Evolutionary conservation across 495 filamentous ascomycete genomes (phyloP).

Genomic region (Trypethelium eluteriae): DNA sequence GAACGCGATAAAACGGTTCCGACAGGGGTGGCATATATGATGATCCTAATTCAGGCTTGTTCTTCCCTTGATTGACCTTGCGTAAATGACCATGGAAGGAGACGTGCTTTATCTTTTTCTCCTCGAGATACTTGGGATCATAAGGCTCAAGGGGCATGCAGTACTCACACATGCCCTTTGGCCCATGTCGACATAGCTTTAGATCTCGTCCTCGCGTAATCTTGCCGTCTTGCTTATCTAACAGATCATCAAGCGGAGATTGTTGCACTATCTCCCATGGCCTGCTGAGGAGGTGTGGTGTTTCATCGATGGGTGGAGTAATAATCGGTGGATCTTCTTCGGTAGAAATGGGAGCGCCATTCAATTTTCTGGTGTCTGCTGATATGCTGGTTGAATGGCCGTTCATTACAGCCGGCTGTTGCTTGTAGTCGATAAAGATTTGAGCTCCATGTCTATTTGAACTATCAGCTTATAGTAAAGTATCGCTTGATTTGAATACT

Average conservation of each 20-base stretch:
- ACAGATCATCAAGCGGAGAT: slow-evolving; percentile 70
- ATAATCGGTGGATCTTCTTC: slow-evolving; percentile 58
- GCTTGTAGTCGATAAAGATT: slow-evolving; percentile 73
- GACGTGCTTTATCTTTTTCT: slow-evolving; percentile 97
- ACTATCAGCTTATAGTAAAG: not conserved
- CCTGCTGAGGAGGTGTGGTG: slow-evolving; percentile 62
- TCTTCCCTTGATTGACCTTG: slow-evolving; percentile 91
- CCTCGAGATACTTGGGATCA: slow-evolving; percentile 71
- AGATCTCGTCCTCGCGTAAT: slow-evolving; percentile 66
- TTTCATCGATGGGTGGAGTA: slow-evolving; percentile 41
- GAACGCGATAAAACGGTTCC: slow-evolving; percentile 89
- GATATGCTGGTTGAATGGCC: slow-evolving; percentile 38
- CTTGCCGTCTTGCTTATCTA: slow-evolving; percentile 91
- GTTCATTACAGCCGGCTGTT: slow-evolving; percentile 46
- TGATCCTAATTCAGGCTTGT: slow-evolving; percentile 81
- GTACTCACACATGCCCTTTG: slow-evolving; percentile 98
- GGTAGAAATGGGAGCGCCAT: slow-evolving; percentile 67
- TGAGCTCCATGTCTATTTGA: slow-evolving; percentile 73
- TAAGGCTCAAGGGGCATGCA: slow-evolving; percentile 98
- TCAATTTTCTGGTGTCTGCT: slow-evolving; percentile 45
- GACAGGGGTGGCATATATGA: slow-evolving; percentile 94
- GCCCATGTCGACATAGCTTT: slow-evolving; percentile 91
- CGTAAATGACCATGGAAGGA: slow-evolving; percentile 92
- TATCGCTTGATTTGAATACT: not conserved
- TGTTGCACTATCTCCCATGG: slow-evolving; percentile 91